Conservation (phyloP, 768 basidiomycete genomes). For the Erythrobasidium yunnanense region DNA sequence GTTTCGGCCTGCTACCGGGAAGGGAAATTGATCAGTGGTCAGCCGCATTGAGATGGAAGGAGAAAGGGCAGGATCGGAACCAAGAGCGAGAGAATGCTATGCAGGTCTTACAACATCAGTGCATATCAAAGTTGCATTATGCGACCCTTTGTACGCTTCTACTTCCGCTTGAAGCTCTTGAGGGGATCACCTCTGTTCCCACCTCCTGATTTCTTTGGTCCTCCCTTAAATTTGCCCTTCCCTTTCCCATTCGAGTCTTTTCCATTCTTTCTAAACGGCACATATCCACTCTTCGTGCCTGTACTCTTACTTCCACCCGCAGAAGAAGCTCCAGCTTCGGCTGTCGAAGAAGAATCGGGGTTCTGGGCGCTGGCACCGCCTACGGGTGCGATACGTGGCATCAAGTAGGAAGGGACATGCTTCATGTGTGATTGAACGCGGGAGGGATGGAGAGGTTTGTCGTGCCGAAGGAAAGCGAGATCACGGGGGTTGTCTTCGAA, state of each 20-base stretch:
- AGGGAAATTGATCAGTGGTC: no score
- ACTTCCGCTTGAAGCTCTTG: slow-evolving; percentile 27
- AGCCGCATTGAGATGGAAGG: no score
- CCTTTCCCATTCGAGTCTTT: not conserved
- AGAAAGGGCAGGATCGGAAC: no score
- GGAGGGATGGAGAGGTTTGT: slow-evolving; percentile 82
- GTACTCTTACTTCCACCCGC: not conserved
- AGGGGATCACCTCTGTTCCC: slow-evolving; percentile 19
- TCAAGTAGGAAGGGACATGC: slow-evolving; percentile 81
- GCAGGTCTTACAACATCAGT: no score
- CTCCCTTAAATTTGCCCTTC: not conserved
- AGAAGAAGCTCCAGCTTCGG: not conserved
- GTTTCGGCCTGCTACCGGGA: no score
- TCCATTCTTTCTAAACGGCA: slow-evolving; percentile 21
- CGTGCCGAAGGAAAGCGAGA: slow-evolving; percentile 81
- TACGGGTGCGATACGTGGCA: slow-evolving; percentile 67
- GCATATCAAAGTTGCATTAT: no score
- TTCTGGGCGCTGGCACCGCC: slow-evolving; percentile 8
- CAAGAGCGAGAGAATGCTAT: no score
- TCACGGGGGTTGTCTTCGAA: slow-evolving; percentile 95
- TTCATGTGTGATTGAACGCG: slow-evolving; percentile 89
- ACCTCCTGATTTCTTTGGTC: not conserved
- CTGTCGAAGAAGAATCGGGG: not conserved
- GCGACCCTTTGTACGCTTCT: no score
- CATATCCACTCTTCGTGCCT: not conserved